Evolutionary conservation across 352 stramenopile genomes (phyloP).

Genomic region (Globisporangium cystogenes): DNA sequence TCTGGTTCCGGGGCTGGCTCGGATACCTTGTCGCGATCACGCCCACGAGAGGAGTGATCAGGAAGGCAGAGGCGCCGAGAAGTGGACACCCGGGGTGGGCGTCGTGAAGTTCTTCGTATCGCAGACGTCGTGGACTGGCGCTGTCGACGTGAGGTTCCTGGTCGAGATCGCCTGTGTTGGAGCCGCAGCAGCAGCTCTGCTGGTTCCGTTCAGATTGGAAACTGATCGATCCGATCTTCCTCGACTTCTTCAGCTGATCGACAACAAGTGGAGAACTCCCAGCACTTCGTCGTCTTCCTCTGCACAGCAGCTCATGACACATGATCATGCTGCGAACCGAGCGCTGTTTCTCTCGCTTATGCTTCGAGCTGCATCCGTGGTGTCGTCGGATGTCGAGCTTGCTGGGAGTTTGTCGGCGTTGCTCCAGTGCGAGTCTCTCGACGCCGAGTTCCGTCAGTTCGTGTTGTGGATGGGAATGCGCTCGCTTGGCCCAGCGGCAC

Average conservation of each 20-base stretch:
- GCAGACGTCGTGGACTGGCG: conserved; percentile 3
- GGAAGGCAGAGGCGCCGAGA: not conserved
- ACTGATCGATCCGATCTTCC: not conserved
- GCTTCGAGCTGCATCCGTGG: conserved; percentile 1
- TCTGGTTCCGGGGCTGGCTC: conserved; percentile 5
- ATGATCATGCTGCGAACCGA: not conserved
- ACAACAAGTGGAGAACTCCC: not conserved
- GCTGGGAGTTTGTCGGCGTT: not conserved
- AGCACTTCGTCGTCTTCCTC: not conserved
- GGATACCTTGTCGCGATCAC: not conserved
- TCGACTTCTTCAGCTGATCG: conserved; percentile 7
- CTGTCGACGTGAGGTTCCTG: conserved; percentile 2
- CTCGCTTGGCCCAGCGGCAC: not conserved
- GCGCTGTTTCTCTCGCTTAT: conserved; percentile 7
- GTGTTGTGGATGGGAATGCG: not conserved
- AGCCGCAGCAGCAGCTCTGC: conserved; percentile 4
- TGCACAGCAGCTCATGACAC: not conserved
- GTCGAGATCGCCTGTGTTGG: conserved; percentile 5
- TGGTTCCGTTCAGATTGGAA: not conserved
- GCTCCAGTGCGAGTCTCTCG: conserved; percentile 1
- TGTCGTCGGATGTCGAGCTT: not conserved
- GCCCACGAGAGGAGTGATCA: not conserved
- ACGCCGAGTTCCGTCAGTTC: conserved; percentile 2
- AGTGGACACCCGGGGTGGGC: not conserved
- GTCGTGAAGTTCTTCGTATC: conserved; percentile 1